phyloP scores from a whole-genome alignment of 768 basidiomycete genomes.

The Fibroporia radiculosa region DNA sequence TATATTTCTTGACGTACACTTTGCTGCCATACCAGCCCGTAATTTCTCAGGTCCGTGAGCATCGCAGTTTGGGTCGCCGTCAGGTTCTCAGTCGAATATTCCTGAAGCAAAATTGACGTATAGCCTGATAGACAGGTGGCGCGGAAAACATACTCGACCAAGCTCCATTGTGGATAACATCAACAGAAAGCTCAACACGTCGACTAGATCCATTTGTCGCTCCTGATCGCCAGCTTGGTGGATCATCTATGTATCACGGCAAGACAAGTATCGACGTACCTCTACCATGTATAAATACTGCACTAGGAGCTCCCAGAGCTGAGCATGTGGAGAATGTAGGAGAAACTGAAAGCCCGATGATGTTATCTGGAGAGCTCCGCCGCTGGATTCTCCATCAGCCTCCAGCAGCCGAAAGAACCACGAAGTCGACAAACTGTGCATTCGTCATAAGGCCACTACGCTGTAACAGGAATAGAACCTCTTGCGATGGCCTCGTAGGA shows the following conservation, averaged over 20 bases:
- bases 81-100: constrained; percentile 80
- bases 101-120: constrained; percentile 35
- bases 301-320: constrained; percentile 90
- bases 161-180: constrained; percentile 97
- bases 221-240: constrained; percentile 37
- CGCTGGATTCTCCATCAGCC: constrained; percentile 28
- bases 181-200: constrained; percentile 90
- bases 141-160: constrained; percentile 52
- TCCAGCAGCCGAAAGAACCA: not conserved
- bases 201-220: constrained; percentile 86
- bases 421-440: constrained; percentile 41
- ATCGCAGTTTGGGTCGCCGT: constrained; percentile 78
- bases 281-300: constrained; percentile 85
- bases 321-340: constrained; percentile 87
- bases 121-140: not conserved
- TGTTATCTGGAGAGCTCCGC: constrained; percentile 69
- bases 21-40: constrained; percentile 88
- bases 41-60: constrained; percentile 88
- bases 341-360: constrained; percentile 95
- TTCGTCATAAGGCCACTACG: constrained; percentile 82
- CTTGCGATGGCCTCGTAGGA: constrained; percentile 69
- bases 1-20: constrained; percentile 35
- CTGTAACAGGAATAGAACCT: constrained; percentile 77
- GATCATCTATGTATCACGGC: not conserved
- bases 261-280: constrained; percentile 32